A percentile compares a stretch with the other conserved stretches of the same genome.
These are phyloP conservation scores for Penicillium cosmopolitanum DNA, from an alignment of 495 filamentous ascomycete species.

Conservation along the genomic window DNA sequence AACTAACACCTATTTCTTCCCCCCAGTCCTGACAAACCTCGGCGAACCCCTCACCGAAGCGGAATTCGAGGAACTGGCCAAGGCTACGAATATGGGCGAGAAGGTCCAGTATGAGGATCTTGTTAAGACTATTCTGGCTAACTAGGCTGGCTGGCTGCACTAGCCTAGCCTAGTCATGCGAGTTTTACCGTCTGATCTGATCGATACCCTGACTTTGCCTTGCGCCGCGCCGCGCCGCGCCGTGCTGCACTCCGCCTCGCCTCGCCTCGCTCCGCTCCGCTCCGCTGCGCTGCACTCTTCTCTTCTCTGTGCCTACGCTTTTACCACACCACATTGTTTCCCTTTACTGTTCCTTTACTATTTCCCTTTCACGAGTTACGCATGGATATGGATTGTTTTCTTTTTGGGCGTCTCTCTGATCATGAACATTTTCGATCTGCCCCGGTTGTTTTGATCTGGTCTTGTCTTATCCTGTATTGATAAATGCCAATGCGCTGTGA, in stretches of 20 bases:
- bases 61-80: slow-evolving; percentile 96
- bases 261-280: too few relatives aligned
- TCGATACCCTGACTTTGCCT: too few relatives aligned
- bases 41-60: slow-evolving; percentile 99
- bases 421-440: background rate
- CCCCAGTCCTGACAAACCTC: slow-evolving; percentile 83
- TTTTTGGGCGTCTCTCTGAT: too few relatives aligned
- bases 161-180: background rate
- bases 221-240: too few relatives aligned
- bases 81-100: slow-evolving; percentile 92
- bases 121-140: slow-evolving; percentile 91
- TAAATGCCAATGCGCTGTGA: background rate
- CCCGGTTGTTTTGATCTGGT: background rate
- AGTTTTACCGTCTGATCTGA: too few relatives aligned
- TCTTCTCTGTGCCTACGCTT: slow-evolving; percentile 1
- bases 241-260: too few relatives aligned
- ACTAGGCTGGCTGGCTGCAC: slow-evolving; percentile 56
- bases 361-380: slow-evolving; percentile 1
- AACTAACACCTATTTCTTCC: background rate
- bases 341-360: background rate
- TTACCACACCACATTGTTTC: background rate
- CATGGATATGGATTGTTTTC: slow-evolving; percentile 2
- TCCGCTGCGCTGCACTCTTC: background rate
- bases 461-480: background rate
- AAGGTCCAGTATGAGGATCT: slow-evolving; percentile 97